Evolutionary conservation across 2,329 filamentous ascomycete genomes (phyloP).

Genomic region (Periglandula ipomoeae): DNA sequence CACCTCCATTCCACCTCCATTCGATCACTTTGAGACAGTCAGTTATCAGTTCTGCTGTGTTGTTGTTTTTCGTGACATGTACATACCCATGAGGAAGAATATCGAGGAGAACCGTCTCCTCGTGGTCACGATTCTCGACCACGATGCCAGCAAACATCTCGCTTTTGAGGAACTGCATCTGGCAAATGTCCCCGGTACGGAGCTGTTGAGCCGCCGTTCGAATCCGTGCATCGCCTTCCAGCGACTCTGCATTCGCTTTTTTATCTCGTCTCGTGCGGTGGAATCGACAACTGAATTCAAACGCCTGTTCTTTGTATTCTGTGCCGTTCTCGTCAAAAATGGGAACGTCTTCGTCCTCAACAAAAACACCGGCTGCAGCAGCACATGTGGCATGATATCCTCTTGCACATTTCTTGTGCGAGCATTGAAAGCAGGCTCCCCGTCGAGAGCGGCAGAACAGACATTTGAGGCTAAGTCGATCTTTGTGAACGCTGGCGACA

Average conservation of each 20-base stretch:
- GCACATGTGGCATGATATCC: conserved; percentile 95
- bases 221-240: conserved; percentile 64
- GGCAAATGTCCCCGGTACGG: conserved; percentile 67
- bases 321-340: conserved; percentile 84
- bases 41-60: conserved; percentile 25
- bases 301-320: conserved; percentile 85
- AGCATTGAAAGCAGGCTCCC: conserved; percentile 96
- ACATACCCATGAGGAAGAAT: conserved; percentile 76
- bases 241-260: conserved; percentile 55
- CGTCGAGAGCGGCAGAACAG: conserved; percentile 89
- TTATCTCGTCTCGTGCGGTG: conserved; percentile 82
- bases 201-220: conserved; percentile 59
- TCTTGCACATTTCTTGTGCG: conserved; percentile 84
- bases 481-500: conserved; percentile 72
- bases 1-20: conserved; percentile 81
- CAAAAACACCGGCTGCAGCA: conserved; percentile 80
- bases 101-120: conserved; percentile 70
- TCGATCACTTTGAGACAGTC: conserved; percentile 48
- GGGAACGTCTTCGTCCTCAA: conserved; percentile 77
- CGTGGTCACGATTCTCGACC: conserved; percentile 68
- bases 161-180: conserved; percentile 73
- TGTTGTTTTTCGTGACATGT: too few relatives aligned
- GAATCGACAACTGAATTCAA: conserved; percentile 90
- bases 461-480: conserved; percentile 84
- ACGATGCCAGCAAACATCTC: conserved; percentile 90